Evolutionary conservation across 1,139 yeast genomes (phyloP), one percentile per base, ranked within the genome.

Genomic region (Geotrichum histeridarum): DNA sequence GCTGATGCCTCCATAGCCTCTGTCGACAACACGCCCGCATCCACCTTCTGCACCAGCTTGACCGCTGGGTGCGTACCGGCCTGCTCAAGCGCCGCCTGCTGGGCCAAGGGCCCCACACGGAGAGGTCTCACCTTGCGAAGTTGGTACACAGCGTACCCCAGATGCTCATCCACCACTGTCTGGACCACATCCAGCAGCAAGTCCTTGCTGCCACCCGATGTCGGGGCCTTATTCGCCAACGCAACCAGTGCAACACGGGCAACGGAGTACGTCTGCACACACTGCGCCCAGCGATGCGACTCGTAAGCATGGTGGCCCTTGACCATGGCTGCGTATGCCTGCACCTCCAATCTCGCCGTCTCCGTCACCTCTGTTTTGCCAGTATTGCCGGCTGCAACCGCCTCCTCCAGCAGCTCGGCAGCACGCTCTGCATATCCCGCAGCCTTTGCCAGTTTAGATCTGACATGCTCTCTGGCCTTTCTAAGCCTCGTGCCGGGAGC

Each of bases 381-480:
- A 8, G n/a, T n/a, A 36, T 37, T n/a, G n/a, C n/a, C n/a, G n/a
- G n/a, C 42, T 15, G 9, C 8, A 5, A 18, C 36, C n/a, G 27
- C 42, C 22, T 42, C 42, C n/a, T 50, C 52, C 12, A 18, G 8
- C 12, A 54, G 39, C 32, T 14, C 11, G 1, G 14, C 38, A 12
- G 54, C 54, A 39, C 73, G 73, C 43, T 73, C 68, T 35, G 78
- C 73, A 53, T 76, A 74, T 51, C 69, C 67, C 36, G 77, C 70
- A 0, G 93, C 83, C 67, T 80, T 84, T 65, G 84, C 86, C 60
- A 86, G 77, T 69, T 87, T 86, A 39, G 91, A 80, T 12, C 77
- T 67, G 65, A 86, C 74, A 57, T 86, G 78, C 57, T 76, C 78
- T 50, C 74, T 73, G 66, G 63, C 62, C 36, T 59, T 53, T 5